A percentile compares a stretch with the other conserved stretches of the same genome.
These are phyloP conservation scores for Miamiensis avidus DNA, from an alignment of 169 alveolate genomes.

Conservation along the genomic window DNA sequence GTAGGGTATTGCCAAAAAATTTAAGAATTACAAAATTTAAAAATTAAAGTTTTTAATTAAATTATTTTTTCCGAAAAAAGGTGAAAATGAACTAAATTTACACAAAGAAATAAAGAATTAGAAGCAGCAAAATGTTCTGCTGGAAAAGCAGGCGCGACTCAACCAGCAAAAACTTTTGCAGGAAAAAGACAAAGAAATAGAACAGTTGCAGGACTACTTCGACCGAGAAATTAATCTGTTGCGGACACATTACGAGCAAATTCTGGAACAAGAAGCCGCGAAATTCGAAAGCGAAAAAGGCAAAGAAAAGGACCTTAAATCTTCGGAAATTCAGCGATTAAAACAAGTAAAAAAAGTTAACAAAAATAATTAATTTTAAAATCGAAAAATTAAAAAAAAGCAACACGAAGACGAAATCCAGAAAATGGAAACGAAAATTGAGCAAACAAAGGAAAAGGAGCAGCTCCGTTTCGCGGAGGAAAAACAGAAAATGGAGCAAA, in stretches of 20 bases:
- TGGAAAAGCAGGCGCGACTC: background rate
- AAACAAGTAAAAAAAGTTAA: no score
- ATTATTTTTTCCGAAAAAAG: no score
- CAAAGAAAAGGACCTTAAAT: background rate
- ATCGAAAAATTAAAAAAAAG: background rate
- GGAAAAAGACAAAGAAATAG: background rate
- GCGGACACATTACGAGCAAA: no score
- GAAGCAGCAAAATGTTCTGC: background rate
- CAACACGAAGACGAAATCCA: background rate
- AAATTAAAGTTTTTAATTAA: no score
- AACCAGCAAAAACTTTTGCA: background rate
- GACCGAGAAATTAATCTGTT: background rate
- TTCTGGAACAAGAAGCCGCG: no score
- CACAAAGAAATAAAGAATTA: background rate
- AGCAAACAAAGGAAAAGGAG: background rate
- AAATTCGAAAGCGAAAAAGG: no score
- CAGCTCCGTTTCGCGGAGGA: background rate
- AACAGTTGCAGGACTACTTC: background rate
- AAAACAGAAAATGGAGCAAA: background rate
- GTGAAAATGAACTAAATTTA: no score
- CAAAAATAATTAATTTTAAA: no score
- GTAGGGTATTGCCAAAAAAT: background rate
- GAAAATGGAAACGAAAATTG: background rate
- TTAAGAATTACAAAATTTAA: background rate
- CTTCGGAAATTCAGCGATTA: background rate